phyloP scores from a whole-genome alignment of 1,284 basidiomycete genomes.

The Fistulina hepatica region DNA sequence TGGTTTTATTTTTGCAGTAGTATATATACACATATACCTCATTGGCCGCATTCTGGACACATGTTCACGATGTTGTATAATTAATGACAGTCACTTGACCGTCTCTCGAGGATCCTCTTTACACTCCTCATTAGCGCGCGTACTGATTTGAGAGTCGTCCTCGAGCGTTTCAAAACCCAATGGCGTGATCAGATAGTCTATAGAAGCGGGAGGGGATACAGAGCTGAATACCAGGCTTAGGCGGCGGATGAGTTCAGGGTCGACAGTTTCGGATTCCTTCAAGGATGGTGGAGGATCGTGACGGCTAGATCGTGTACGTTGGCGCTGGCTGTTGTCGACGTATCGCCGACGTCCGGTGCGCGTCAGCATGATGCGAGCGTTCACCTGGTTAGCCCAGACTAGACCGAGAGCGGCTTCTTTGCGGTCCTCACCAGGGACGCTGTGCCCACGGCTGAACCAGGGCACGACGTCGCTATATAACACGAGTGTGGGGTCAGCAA shows the following conservation, averaged over 20 bases:
- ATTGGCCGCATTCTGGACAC: no score
- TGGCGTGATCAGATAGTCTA: constrained; percentile 73
- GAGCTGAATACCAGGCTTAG: constrained; percentile 70
- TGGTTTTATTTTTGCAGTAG: constrained; percentile 20
- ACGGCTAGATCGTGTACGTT: no score
- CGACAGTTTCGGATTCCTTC: constrained; percentile 20
- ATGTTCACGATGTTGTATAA: no score
- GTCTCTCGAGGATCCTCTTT: constrained; percentile 12
- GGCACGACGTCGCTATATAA: constrained; percentile 65
- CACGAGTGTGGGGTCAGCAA: constrained; percentile 26
- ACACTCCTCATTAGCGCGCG: constrained; percentile 20
- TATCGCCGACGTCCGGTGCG: constrained; percentile 37
- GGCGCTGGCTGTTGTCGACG: background rate
- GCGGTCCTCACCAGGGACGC: constrained; percentile 39
- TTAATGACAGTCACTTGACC: no score
- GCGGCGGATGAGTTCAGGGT: constrained; percentile 43
- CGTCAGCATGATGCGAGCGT: constrained; percentile 70
- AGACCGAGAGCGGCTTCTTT: constrained; percentile 82
- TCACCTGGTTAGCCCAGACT: constrained; percentile 86
- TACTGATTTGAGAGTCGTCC: no score
- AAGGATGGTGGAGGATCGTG: no score
- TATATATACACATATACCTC: constrained; percentile 28
- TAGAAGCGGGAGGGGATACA: constrained; percentile 40
- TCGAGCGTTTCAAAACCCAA: no score
- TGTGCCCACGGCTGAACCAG: constrained; percentile 63